Evolutionary conservation across 1,284 basidiomycete species (phyloP).

Genomic region (Trichosporon sp.): DNA sequence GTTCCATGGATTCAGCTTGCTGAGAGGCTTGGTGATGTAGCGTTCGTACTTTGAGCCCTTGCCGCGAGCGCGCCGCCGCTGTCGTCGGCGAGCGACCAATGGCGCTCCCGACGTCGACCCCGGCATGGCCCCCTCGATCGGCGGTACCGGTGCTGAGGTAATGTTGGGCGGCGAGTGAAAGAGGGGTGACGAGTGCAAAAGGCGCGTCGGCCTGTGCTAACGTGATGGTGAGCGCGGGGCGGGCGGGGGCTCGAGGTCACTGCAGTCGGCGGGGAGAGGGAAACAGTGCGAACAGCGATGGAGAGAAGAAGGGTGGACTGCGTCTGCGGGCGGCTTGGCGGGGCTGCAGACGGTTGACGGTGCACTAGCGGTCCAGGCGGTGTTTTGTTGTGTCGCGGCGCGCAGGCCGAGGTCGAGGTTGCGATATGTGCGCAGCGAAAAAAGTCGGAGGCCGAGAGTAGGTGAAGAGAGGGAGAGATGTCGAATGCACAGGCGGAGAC

Average conservation of each 20-base stretch:
- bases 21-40: slow-evolving; percentile 27
- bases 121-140: slow-evolving; percentile 17
- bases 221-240: neutral
- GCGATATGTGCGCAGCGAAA: neutral
- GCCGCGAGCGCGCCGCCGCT: slow-evolving; percentile 9
- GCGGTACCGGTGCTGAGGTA: slow-evolving; percentile 1
- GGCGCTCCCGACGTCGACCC: slow-evolving; percentile 37
- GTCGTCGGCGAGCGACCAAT: slow-evolving; percentile 27
- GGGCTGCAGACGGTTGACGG: too few species aligned
- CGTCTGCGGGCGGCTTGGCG: neutral
- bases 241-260: neutral
- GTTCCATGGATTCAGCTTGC: slow-evolving; percentile 53
- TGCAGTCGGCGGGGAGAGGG: neutral
- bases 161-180: slow-evolving; percentile 15
- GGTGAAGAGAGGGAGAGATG: neutral
- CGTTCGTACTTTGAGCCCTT: slow-evolving; percentile 27
- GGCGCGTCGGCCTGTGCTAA: neutral
- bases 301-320: neutral
- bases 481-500: neutral
- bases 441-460: neutral
- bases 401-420: neutral
- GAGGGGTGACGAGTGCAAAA: neutral
- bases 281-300: neutral
- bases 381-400: neutral
- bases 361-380: neutral